Evolutionary conservation across 2,329 filamentous ascomycete species (phyloP), one percentile per base, ranked within the genome.

Genomic region (Trichoderma koningiopsis): DNA sequence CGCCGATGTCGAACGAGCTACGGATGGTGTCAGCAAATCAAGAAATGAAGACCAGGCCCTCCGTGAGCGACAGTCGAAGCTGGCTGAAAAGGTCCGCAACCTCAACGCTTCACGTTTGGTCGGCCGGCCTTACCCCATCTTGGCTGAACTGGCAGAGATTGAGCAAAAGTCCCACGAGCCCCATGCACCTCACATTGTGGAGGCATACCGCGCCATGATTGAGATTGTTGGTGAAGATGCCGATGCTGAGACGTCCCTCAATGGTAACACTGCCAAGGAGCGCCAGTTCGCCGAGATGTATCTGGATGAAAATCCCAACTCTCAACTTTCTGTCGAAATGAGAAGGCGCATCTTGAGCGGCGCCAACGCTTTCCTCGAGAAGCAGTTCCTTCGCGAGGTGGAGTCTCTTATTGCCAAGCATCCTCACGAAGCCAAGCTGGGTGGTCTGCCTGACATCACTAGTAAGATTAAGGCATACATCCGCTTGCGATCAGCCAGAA

Each of bases 381-480:
- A 88, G 75, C 87, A 91, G 72, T 97, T 97, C 79, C 89, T 92
- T 77, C 84, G 85, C 60, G 89, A 95, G 73, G 86, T 98, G 47
- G 92, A 97, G 77, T 86, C 84, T 11, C 84, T 92, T 52, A 91
- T 99, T 70, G 86, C 88, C 49, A 96, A 92, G 79, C 93, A 96
- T 77, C 94, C 94, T 2, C 89, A 91, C 68, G 94, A 97, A 77
- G 95, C 96, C 35, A 92, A 92, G 76, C 87, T 97, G 53, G 96
- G 96, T 70, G 96, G 96, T 72, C 88, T 94, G 52, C 96, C 96
- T 1, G 93, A 94, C 67, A 88, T 93, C 27, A 87, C 94, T 73
- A 97, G 92, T 83, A 97, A 97, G 81, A 91, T 97, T 76, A 93
- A 93, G 76, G 96, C 93, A 8, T 99, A 95, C 77, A 93, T 99